Conservation (phyloP, 768 basidiomycete genomes). For the Pleurotus eryngii region DNA sequence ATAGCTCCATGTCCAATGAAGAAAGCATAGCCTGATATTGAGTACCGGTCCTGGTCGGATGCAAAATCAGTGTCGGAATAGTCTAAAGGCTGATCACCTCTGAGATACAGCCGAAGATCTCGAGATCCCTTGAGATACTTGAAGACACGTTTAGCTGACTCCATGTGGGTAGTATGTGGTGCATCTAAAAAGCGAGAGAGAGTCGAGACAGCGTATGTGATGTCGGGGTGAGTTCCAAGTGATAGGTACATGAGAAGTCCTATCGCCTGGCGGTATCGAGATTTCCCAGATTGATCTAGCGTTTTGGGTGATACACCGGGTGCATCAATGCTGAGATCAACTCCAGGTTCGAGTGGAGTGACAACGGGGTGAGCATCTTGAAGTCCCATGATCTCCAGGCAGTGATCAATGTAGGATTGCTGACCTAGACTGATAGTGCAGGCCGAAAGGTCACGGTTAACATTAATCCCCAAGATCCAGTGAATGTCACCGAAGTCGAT, state of each 20-base stretch:
- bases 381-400: neutral
- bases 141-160: slow-evolving; percentile 21
- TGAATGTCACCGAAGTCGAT: no score
- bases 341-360: neutral
- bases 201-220: slow-evolving; percentile 20
- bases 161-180: slow-evolving; percentile 20
- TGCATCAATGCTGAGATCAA: neutral
- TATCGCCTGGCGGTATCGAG: slow-evolving; percentile 21
- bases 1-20: no score
- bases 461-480: no score
- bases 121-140: slow-evolving; percentile 23
- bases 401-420: neutral
- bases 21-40: no score
- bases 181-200: slow-evolving; percentile 20
- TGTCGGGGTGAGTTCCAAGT: slow-evolving; percentile 24
- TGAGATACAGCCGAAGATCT: slow-evolving; percentile 12
- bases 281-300: neutral
- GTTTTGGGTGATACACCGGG: neutral
- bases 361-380: neutral
- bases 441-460: no score
- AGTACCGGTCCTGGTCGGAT: no score
- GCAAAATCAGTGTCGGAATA: no score
- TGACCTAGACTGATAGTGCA: neutral
- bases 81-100: slow-evolving; percentile 4
- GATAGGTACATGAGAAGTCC: slow-evolving; percentile 27